Percentiles rank a stretch among this genome's conserved stretches.
These are phyloP conservation scores for Hymenoscyphus infarciens DNA, from an alignment of 2,329 filamentous ascomycete species.

Conservation along the genomic window DNA sequence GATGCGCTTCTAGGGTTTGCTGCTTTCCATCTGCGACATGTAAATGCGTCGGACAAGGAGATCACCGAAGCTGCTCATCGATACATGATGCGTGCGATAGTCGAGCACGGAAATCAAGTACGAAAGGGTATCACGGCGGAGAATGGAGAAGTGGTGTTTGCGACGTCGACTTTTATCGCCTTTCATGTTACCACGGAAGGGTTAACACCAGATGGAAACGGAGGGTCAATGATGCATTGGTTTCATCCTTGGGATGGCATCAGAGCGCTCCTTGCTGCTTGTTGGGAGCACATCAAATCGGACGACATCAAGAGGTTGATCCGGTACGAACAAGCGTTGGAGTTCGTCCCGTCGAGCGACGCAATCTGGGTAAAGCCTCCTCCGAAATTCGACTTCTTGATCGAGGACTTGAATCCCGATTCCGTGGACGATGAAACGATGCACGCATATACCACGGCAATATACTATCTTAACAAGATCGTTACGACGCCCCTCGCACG, in stretches of 20 bases:
- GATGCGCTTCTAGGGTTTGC: conserved; percentile 61
- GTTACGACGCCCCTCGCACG: conserved; percentile 54
- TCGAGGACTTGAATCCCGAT: conserved; percentile 36
- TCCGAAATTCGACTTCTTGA: conserved; percentile 20
- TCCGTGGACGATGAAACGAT: conserved; percentile 34
- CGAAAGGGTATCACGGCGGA: conserved; percentile 52
- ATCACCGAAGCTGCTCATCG: conserved; percentile 56
- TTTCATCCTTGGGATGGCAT: conserved; percentile 63
- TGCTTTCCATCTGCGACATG: conserved; percentile 56
- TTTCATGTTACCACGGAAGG: conserved; percentile 44
- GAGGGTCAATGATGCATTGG: conserved; percentile 49
- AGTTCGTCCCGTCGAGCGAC: background rate
- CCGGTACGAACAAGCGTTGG: conserved; percentile 5
- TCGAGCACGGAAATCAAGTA: conserved; percentile 53
- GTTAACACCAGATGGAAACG: conserved; percentile 41
- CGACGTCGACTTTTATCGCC: conserved; percentile 58
- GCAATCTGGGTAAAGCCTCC: background rate
- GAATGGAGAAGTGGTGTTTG: conserved; percentile 58
- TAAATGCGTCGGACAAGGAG: conserved; percentile 50
- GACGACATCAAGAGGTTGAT: conserved; percentile 35
- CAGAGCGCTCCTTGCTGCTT: conserved; percentile 56
- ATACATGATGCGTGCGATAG: conserved; percentile 58
- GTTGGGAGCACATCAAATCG: conserved; percentile 58
- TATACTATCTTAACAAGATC: conserved; percentile 60
- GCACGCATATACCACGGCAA: conserved; percentile 56